These are phyloP conservation scores for Diatrype stigma DNA, from an alignment of 2,329 filamentous ascomycete species.

Conservation along the genomic window DNA sequence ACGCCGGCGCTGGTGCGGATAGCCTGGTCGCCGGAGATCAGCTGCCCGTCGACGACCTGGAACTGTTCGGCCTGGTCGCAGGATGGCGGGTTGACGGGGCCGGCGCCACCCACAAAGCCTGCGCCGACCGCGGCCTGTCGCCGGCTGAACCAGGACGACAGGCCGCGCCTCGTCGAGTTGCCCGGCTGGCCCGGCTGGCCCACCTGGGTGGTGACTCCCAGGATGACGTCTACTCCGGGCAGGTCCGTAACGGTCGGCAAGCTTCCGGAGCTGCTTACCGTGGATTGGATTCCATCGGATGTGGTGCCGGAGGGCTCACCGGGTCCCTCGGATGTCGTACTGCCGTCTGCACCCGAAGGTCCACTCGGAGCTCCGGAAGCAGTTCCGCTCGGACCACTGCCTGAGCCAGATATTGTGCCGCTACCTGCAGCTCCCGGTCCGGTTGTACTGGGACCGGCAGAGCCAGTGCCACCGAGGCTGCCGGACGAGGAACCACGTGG, in stretches of 20 bases:
- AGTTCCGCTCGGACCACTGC: no score
- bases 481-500: no score
- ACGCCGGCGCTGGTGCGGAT: constrained; percentile 8
- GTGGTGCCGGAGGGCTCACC: background rate
- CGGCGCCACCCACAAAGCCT: constrained; percentile 11
- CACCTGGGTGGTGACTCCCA: background rate
- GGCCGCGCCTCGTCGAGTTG: background rate
- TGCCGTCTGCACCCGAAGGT: no score
- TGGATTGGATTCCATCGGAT: background rate
- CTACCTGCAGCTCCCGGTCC: no score
- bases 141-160: background rate
- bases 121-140: constrained; percentile 3
- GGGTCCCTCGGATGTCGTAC: background rate
- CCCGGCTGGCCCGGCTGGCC: background rate
- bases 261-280: background rate
- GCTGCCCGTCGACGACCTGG: constrained; percentile 8
- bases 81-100: constrained; percentile 6
- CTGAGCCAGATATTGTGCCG: no score
- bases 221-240: background rate
- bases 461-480: no score
- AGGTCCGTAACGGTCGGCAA: background rate
- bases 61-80: constrained; percentile 12
- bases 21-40: constrained; percentile 6
- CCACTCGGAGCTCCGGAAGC: no score
- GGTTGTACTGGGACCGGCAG: no score